phyloP scores from a whole-genome alignment of 176 grass and related monocot species.

The Neostapfia colusana region DNA sequence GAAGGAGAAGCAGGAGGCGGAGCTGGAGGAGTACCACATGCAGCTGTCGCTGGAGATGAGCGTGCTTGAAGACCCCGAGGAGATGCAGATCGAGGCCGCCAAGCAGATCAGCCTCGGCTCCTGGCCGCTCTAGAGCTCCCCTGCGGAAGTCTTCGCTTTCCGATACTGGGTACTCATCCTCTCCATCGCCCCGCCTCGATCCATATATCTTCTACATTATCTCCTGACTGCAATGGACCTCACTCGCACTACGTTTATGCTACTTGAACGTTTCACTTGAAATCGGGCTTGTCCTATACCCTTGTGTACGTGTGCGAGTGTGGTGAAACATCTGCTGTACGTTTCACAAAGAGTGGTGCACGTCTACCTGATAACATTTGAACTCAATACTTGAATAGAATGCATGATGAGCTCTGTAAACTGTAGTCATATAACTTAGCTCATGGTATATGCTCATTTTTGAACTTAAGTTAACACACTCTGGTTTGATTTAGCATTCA shows the following conservation, averaged over 20 bases:
- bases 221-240: not conserved
- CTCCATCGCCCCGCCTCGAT: conserved; percentile 6
- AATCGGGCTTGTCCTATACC: not conserved
- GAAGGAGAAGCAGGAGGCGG: conserved; percentile 47
- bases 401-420: not conserved
- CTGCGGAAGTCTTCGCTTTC: conserved; percentile 73
- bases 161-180: conserved; percentile 74
- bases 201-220: not conserved
- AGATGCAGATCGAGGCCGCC: conserved; percentile 89
- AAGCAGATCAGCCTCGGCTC: conserved; percentile 98
- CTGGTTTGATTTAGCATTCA: not conserved
- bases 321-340: not conserved
- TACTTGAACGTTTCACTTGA: not conserved
- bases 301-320: not conserved
- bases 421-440: conserved; percentile 2
- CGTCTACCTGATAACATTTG: conserved; percentile 1
- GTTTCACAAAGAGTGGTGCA: not conserved
- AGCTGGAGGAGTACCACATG: conserved; percentile 90
- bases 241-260: conserved; percentile 13
- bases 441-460: not conserved
- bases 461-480: too few relatives aligned
- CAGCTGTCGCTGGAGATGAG: conserved; percentile 96
- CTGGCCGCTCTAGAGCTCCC: conserved; percentile 62
- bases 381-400: conserved; percentile 12
- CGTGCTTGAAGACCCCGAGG: conserved; percentile 89